Percentiles rank a stretch among this genome's conserved stretches.
These are phyloP conservation scores for Pseudopyricularia javanii DNA, from an alignment of 2,329 filamentous ascomycete genomes.

Conservation along the genomic window DNA sequence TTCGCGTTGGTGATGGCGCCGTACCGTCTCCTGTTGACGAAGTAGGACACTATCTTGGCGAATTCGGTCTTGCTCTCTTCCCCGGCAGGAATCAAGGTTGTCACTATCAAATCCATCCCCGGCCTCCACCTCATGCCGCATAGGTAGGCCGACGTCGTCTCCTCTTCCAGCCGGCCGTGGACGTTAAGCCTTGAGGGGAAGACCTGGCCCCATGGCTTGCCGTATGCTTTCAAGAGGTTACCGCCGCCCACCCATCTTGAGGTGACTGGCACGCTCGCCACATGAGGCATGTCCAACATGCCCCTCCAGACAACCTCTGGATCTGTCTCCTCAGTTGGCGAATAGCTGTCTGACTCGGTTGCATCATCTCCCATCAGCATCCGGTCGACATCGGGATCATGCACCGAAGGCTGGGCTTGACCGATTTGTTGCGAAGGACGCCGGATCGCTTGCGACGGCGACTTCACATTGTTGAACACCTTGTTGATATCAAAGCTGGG, in stretches of 20 bases:
- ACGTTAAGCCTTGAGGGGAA: constrained; percentile 60
- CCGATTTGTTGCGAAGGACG: constrained; percentile 32
- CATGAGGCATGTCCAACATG: constrained; percentile 60
- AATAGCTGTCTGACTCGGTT: constrained; percentile 71
- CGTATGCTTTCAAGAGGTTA: constrained; percentile 51
- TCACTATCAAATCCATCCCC: constrained; percentile 73
- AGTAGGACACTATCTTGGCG: constrained; percentile 75
- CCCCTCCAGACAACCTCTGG: constrained; percentile 71
- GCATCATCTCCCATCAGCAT: constrained; percentile 67
- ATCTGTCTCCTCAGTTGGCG: constrained; percentile 62
- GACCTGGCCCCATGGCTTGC: constrained; percentile 55
- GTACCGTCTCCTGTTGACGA: constrained; percentile 68
- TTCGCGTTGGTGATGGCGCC: constrained; percentile 70
- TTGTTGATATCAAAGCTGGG: constrained; percentile 69
- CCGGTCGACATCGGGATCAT: constrained; percentile 82
- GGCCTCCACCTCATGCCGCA: constrained; percentile 74
- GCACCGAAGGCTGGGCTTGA: constrained; percentile 42
- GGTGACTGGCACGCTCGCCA: constrained; percentile 64
- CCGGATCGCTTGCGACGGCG: constrained; percentile 41
- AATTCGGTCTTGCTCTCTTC: constrained; percentile 51
- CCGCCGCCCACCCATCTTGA: constrained; percentile 78
- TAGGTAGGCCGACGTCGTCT: constrained; percentile 81
- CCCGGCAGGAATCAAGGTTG: constrained; percentile 56
- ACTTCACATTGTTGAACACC: constrained; percentile 73
- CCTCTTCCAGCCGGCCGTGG: constrained; percentile 68